Base-by-base conservation (phyloP, 352 stramenopile genomes). In the Globisporangium solare region DNA sequence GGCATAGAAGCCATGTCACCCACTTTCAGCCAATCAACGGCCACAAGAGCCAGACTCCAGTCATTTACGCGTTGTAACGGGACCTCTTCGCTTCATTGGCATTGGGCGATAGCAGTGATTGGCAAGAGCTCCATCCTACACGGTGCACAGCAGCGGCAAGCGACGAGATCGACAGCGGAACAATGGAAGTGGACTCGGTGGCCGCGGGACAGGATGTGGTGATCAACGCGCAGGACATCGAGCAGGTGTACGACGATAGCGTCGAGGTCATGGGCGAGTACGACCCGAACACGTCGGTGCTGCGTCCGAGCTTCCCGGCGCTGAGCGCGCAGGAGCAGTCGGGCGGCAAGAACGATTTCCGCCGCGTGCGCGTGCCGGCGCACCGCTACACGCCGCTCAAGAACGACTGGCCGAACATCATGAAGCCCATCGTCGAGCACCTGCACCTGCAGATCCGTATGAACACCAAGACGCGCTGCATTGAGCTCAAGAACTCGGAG, bases 331-430 rank as follows among this genome's bases (percentile, higher is more conserved):
- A 94, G 74, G 71, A 92, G 54, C 51, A 70, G 56, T 70, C 71
- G 6, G 83, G 83, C 49, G 92, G 91, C 58, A 97, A 96, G 67
- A 90, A 96, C 56, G 96, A 99, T 70, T 99, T 98, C 67, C 90
- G 97, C 56, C 88, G 95, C 46, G 86, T 99, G 37, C 88, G 96
- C 61, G 97, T 98, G 71, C 97, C 97, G 5, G 81, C 94, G 14
- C 93, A 99, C 73, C 88, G 97, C 51, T 98, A 99, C 72, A 99
- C 97, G 45, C 97, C 97, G 53, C 83, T 99, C n/a, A 94, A 98
- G 60, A 97, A 98, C 62, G 89, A 98, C 70, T 99, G 97, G 97
- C 92, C 98, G 54, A 96, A 98, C 70, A 96, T 99, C 61, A 92
- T 99, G 67, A 98, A 95, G 51, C 97, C 97, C n/a, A 84, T 99